These are phyloP conservation scores for Fusarium musae DNA, from an alignment of 2,329 filamentous ascomycete genomes.

Conservation along the genomic window DNA sequence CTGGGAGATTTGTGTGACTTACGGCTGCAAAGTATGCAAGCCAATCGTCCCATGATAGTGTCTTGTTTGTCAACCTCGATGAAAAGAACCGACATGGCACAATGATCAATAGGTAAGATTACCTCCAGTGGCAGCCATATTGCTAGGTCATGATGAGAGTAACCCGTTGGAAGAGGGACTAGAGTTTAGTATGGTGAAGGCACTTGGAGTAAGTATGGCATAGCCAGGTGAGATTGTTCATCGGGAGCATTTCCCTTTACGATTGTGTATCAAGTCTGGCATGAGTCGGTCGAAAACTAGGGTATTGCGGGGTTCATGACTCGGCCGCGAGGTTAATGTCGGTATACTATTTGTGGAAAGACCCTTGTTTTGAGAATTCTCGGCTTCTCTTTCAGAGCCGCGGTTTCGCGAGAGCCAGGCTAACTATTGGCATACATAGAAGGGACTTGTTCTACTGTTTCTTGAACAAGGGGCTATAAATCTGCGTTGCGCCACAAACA, in stretches of 20 bases:
- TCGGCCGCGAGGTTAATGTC: neutral
- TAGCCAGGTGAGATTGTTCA: neutral
- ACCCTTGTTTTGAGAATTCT: neutral
- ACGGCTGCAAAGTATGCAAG: constrained; percentile 3
- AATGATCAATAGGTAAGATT: neutral
- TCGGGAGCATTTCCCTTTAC: neutral
- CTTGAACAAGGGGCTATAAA: neutral
- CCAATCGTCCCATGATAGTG: neutral
- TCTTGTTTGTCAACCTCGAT: neutral
- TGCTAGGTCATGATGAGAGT: neutral
- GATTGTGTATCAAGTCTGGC: neutral
- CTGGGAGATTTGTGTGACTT: rapidly evolving
- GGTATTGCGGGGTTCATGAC: neutral
- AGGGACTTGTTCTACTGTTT: neutral
- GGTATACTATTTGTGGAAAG: neutral
- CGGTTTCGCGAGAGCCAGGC: no score
- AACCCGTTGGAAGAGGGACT: no score
- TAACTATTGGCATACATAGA: no score
- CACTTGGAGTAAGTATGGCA: neutral
- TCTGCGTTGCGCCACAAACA: neutral
- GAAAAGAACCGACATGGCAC: neutral
- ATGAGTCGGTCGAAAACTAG: neutral
- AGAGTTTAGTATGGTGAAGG: rapidly evolving
- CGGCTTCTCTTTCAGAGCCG: neutral
- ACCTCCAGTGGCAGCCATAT: neutral